Evolutionary conservation across 1,284 basidiomycete species (phyloP).

Genomic region (Ceratobasidium sp.): DNA sequence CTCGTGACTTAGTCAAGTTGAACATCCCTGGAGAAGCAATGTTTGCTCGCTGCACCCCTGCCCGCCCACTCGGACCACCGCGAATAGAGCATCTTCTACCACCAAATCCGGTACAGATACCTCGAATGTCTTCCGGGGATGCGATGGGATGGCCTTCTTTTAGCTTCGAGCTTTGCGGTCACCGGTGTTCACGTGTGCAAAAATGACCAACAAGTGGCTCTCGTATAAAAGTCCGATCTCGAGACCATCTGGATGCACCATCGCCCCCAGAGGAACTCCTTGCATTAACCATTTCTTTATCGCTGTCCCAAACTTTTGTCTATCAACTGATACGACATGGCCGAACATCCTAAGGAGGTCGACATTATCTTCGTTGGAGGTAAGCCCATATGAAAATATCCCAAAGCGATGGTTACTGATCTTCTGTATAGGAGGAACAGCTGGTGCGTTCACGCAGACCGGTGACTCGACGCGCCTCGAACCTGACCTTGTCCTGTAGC

Average conservation of each 20-base stretch:
- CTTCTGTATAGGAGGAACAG: constrained; percentile 18
- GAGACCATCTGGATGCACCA: neutral
- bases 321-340: no score
- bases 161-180: neutral
- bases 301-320: no score
- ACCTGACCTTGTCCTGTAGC: neutral
- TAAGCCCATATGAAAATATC: neutral
- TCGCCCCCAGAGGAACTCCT: neutral
- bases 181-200: constrained; percentile 27
- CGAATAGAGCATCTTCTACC: neutral
- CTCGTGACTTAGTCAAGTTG: neutral
- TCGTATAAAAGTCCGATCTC: constrained; percentile 5
- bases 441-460: constrained; percentile 16
- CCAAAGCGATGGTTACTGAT: neutral
- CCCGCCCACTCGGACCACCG: no score
- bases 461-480: neutral
- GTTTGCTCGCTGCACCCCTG: no score
- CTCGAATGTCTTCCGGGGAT: neutral
- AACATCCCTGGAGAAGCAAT: neutral
- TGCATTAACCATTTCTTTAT: no score
- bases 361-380: constrained; percentile 43
- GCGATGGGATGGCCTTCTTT: neutral
- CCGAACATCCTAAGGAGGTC: constrained; percentile 24
- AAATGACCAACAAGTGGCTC: neutral
- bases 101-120: neutral